phyloP scores from a whole-genome alignment of 441 rosid genomes.

The Pelargonium cotyledonis region DNA sequence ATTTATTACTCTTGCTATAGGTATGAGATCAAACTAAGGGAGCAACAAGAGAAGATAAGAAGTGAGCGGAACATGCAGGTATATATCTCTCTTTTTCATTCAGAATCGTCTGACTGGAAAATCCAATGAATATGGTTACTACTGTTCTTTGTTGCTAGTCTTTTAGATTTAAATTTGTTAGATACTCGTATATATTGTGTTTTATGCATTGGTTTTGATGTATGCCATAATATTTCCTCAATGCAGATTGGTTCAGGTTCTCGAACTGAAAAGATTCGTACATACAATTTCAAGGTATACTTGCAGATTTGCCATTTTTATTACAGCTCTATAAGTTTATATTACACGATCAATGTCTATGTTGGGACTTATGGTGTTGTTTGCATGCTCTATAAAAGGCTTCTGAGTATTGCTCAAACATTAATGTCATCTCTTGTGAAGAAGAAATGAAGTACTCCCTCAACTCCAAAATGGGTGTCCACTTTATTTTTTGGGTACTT shows the following conservation, averaged over 20 bases:
- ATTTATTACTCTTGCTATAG: constrained; percentile 31
- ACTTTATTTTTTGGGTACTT: too few species aligned
- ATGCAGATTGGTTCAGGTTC: constrained; percentile 89
- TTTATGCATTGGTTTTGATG: constrained; percentile 8
- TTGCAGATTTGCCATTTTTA: neutral
- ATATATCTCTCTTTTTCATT: constrained; percentile 17
- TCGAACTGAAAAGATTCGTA: constrained; percentile 89
- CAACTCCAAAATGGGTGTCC: too few species aligned
- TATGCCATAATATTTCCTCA: constrained; percentile 15
- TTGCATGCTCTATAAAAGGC: neutral
- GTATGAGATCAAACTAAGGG: constrained; percentile 83
- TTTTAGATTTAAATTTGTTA: too few species aligned
- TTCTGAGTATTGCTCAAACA: neutral
- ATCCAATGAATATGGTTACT: neutral
- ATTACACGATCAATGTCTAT: too few species aligned
- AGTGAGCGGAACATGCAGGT: constrained; percentile 68
- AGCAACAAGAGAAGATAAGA: constrained; percentile 78
- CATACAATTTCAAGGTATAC: constrained; percentile 78
- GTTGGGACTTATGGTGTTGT: too few species aligned
- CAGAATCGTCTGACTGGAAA: neutral
- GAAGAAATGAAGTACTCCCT: neutral
- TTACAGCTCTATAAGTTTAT: neutral
- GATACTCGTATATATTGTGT: neutral
- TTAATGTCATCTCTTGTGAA: neutral
- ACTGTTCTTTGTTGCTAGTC: too few species aligned